Evolutionary conservation across 2,329 filamentous ascomycete genomes (phyloP), one percentile per base, ranked within the genome.

Genomic region (Epichloe baconii): DNA sequence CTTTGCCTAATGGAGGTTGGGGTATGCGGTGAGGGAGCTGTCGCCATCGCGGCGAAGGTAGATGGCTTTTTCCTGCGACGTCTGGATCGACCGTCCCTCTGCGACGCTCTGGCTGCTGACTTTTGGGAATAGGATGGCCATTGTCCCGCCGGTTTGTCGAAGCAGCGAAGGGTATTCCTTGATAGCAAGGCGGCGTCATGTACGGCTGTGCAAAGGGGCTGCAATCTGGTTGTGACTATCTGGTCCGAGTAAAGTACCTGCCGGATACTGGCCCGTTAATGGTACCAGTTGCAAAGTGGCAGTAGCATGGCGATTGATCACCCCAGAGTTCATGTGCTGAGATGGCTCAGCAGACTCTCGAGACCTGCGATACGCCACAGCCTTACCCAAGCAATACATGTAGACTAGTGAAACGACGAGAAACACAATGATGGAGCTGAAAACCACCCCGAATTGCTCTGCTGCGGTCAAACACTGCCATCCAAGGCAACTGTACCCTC

Each of bases 391-490:
- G 42, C 62, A 68, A 59, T 65, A 72, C 59, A 67, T 62, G 38
- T 64, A 64, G 4, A 62, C 48, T 12, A 69, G 40, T 0, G 59
- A 53, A 3, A 71, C 41, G 10, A 64, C 51, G 12, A 64, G 52
- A 4, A 56, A 55, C 2, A 62, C 56, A 6, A 68, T 51, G 7
- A 66, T 51, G 14, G 64, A 57, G 52, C 65, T 67, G 52, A 69
- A 64, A 15, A 73, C 64, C 34, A 72, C 63, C 2, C 71, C 71
- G 21, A 64, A 66, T 36, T 70, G 61, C 43, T 70, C 61, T 0
- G 63, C 55, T 10, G 55, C 44, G 31, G 58, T 68, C n/a, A 73
- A 59, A 52, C 71, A 74, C 42, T 59, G 52, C 68, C 69, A 74
- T 11, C 67, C 63, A 3, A 56, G 53, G 53, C 65, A 71, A 10